Conservation (phyloP, 306 rosid species). For the Hippophae tibetana region DNA sequence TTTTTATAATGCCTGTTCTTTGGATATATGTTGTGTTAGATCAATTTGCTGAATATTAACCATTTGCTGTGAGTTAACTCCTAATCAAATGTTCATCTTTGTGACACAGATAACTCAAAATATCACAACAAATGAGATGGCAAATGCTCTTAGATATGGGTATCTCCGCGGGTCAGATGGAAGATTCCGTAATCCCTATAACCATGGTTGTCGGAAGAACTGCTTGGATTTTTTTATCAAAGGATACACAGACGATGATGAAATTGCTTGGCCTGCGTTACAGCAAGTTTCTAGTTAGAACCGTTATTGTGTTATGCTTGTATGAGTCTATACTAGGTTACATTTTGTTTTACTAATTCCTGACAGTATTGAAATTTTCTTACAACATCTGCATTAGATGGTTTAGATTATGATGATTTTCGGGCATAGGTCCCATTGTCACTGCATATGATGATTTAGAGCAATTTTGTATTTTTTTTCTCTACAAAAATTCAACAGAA, state of each 20-base stretch:
- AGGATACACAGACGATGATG: constrained; percentile 58
- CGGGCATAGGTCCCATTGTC: no score
- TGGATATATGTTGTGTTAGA: background rate
- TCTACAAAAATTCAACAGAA: no score
- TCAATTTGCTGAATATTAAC: background rate
- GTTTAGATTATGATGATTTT: no score
- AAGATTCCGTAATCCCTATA: constrained; percentile 67
- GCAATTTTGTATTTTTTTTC: no score
- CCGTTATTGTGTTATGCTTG: constrained; percentile 5
- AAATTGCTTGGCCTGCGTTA: constrained; percentile 68
- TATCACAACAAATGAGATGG: constrained; percentile 77
- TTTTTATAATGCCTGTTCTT: no score
- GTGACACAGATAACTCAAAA: constrained; percentile 73
- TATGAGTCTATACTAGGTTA: no score
- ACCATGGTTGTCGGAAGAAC: constrained; percentile 72
- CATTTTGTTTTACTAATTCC: no score
- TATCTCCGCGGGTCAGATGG: constrained; percentile 87
- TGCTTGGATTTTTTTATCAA: constrained; percentile 60
- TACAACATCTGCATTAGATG: no score
- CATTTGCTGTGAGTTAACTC: background rate
- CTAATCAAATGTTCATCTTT: constrained; percentile 10
- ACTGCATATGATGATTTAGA: no score
- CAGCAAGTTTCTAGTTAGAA: constrained; percentile 50
- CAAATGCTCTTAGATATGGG: constrained; percentile 61
- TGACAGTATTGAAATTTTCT: no score